Evolutionary conservation across 768 basidiomycete genomes (phyloP), one percentile per base, ranked within the genome.

Genomic region (Boletus barrowsii): DNA sequence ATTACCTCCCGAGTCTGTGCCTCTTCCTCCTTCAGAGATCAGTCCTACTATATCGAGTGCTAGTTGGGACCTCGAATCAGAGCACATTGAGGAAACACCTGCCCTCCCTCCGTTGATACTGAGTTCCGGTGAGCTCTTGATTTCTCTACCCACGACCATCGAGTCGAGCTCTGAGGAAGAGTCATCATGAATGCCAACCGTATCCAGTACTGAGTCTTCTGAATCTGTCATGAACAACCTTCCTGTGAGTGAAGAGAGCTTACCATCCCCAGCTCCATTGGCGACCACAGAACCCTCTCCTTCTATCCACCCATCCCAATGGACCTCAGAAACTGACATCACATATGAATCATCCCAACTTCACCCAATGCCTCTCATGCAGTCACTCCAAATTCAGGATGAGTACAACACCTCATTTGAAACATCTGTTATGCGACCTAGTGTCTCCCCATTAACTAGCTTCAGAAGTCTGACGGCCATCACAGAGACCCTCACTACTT

Each of bases 281-380:
- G 61, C 58, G 10, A 65, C 56, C n/a, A 59, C 65, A 66, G 18
- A 79, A 72, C 56, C 76, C 63, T 56, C 72, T 47, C 62, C 77
- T 47, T 70, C 77, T 39, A 56, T 79, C 54, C 68, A 72, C 44
- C 70, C 72, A 51, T 75, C 78, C 42, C 60, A 74, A 24, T 91
- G 87, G 86, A 82, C 79, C 3, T 67, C 77, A 3, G 84, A 83
- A 61, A 86, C 84, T 0, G 83, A 88, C 50, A 64, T 76, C 10
- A 86, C 90, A 0, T 92, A 87, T 57, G 89, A 91, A 20, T 90
- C 90, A 0, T 87, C 88, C 1, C 72, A 87, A n/a, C 73, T 93
- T 22, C 75, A 73, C 6, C 84, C 89, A 1, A 90, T 90, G 3
- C 87, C 86, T 17, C 85, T 86, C 20, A 73, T 81, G 4, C 76